Evolutionary conservation across 768 basidiomycete species (phyloP), one percentile per base, ranked within the genome.

Genomic region (Kwoniella sp.): DNA sequence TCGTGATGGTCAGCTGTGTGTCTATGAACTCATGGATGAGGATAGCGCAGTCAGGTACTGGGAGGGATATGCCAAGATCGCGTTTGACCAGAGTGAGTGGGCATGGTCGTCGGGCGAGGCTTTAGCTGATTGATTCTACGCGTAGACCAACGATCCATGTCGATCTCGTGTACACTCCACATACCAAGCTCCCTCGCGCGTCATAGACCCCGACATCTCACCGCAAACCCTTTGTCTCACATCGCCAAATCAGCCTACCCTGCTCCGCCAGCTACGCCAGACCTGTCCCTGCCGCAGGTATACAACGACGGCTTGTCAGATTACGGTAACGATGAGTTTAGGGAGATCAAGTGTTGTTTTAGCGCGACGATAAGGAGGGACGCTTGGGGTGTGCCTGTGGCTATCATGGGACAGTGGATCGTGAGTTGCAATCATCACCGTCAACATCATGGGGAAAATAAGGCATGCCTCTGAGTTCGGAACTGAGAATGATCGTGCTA

Each of bases 1-100:
- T 60, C 65, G 68, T 15, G 75, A 91, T 84, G 95, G 95, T 2
- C 88, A 91, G 37, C 81, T 96, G 24, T 95, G 93, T 74, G 96
- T 99, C 60, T 98, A 96, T 80, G 95, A 98, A 79, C 85, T 98
- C 52, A 96, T 99, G 94, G 90, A 93, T 0, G 95, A 99, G 79
- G 93, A 95, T 77, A 89, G 88, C 0, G 92, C 93, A 2, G 93
- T 96, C 46, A 92, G 94, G 77, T 97, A 96, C 74, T 97, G 92
- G 92, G 94, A 98, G 87, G 92, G 96, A 88, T 96, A 96, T 73
- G 92, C 92, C n/a, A 79, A 77, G 66, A 74, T 79, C 24, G 69
- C 75, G 22, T 68, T 77, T 55, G 73, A 77, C 55, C 68, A 71
- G 4, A 71, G 74, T 73, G 54, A 67, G 73, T 62, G 21, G 33